phyloP scores from a whole-genome alignment of 2,329 filamentous ascomycete genomes.

The Parastagonospora avenae region DNA sequence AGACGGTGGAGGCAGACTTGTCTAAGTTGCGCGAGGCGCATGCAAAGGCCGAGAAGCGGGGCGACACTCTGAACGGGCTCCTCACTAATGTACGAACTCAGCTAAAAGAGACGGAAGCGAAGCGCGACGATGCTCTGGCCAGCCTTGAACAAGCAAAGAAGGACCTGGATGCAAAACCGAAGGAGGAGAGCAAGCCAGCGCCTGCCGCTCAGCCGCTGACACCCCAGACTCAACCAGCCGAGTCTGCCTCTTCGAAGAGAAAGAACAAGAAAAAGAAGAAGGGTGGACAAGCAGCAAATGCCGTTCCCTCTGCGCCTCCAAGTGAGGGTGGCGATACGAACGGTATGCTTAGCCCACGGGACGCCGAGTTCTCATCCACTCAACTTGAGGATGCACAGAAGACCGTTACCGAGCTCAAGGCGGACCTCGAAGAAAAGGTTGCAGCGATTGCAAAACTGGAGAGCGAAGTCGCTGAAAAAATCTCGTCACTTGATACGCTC shows the following conservation, averaged over 20 bases:
- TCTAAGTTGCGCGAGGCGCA: slow-evolving; percentile 34
- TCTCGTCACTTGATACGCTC: slow-evolving; percentile 73
- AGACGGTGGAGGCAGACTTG: slow-evolving; percentile 40
- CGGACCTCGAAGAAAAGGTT: slow-evolving; percentile 44
- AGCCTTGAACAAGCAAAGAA: slow-evolving; percentile 47
- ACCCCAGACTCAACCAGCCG: slow-evolving; percentile 23
- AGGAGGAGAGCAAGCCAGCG: slow-evolving; percentile 16
- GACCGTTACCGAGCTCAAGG: slow-evolving; percentile 36
- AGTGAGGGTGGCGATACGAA: slow-evolving; percentile 47
- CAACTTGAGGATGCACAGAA: slow-evolving; percentile 38
- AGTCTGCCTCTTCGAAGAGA: slow-evolving; percentile 65
- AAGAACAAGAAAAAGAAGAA: slow-evolving; percentile 91
- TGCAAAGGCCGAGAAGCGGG: slow-evolving; percentile 56
- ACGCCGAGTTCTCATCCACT: slow-evolving; percentile 51
- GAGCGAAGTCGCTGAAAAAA: slow-evolving; percentile 57
- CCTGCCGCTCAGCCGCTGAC: slow-evolving; percentile 21
- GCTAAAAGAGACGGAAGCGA: slow-evolving; percentile 58
- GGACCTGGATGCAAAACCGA: slow-evolving; percentile 30
- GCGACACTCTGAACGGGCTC: slow-evolving; percentile 60
- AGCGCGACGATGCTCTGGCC: slow-evolving; percentile 52
- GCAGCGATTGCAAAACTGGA: slow-evolving; percentile 39
- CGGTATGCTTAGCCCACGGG: slow-evolving; percentile 38
- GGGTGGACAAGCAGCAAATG: slow-evolving; percentile 56
- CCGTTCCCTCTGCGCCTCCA: slow-evolving; percentile 41
- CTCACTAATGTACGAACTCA: slow-evolving; percentile 61